These are phyloP conservation scores for Mesotaenium endlicherianum DNA, from an alignment of 139 green algal genomes.

Conservation along the genomic window DNA sequence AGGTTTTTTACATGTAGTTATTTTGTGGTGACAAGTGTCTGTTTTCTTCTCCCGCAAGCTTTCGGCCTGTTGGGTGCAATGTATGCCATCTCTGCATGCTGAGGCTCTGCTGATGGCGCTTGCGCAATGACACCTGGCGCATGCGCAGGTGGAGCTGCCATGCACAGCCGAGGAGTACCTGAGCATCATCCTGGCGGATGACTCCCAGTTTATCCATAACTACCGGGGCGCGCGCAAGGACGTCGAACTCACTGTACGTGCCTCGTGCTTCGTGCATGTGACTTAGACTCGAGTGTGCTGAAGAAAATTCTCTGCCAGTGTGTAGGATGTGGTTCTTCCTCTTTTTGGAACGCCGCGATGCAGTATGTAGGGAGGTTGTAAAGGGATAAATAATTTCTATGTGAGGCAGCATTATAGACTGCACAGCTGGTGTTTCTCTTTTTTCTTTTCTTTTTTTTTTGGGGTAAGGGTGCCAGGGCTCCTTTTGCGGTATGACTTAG, in stretches of 20 bases:
- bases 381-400: no score
- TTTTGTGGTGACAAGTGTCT: background rate
- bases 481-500: background rate
- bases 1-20: no score
- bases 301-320: background rate
- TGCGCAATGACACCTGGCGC: background rate
- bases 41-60: background rate
- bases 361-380: no score
- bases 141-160: slow-evolving; percentile 2
- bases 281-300: no score
- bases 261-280: background rate
- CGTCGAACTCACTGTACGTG: slow-evolving; percentile 2
- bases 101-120: background rate
- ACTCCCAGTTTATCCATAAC: background rate
- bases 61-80: background rate
- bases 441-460: background rate
- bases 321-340: background rate
- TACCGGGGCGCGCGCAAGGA: slow-evolving; percentile 28
- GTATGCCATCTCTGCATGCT: background rate
- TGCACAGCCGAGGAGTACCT: slow-evolving; percentile 16
- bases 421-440: background rate
- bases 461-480: background rate
- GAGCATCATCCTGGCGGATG: background rate
- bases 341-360: background rate
- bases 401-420: no score